These are phyloP conservation scores for Kuraishia hungarica DNA, from an alignment of 805 yeast genomes.

Conservation along the genomic window DNA sequence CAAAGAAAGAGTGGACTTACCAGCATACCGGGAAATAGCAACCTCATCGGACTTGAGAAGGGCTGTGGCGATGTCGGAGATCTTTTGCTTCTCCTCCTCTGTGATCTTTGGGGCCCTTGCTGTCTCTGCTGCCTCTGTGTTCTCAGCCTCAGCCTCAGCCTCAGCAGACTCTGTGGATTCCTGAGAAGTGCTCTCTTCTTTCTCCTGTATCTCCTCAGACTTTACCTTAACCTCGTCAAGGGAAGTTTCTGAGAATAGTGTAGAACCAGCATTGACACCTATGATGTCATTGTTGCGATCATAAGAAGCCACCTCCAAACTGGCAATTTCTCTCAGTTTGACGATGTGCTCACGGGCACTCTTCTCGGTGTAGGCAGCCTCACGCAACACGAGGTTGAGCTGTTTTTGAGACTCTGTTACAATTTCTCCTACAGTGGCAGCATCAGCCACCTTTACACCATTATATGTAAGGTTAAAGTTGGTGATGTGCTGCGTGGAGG, in stretches of 20 bases:
- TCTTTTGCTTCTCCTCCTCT: conserved; percentile 23
- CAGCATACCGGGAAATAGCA: conserved; percentile 15
- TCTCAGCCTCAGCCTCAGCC: conserved; percentile 10
- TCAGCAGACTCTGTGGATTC: conserved; percentile 10
- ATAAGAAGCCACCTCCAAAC: conserved; percentile 37
- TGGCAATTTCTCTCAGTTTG: conserved; percentile 54
- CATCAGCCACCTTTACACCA: conserved; percentile 23
- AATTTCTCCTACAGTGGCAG: conserved; percentile 16
- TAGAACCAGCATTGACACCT: conserved; percentile 38
- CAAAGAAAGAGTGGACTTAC: conserved; percentile 22
- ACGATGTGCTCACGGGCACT: conserved; percentile 54
- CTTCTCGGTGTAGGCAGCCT: conserved; percentile 51
- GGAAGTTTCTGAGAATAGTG: conserved; percentile 33
- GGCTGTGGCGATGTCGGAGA: conserved; percentile 12
- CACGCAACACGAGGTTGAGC: conserved; percentile 36
- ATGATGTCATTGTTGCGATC: conserved; percentile 28
- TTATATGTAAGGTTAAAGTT: conserved; percentile 39
- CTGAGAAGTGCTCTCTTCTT: conserved; percentile 7
- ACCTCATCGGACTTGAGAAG: conserved; percentile 6
- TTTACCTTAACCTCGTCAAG: conserved; percentile 22
- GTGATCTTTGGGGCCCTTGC: conserved; percentile 8
- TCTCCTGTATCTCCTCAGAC: conserved; percentile 7
- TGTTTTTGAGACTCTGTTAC: conserved; percentile 9
- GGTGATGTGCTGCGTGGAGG: conserved; percentile 52
- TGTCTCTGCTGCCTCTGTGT: conserved; percentile 11